phyloP scores from a whole-genome alignment of 2,329 filamentous ascomycete genomes.

The Lecanicillium sp. region DNA sequence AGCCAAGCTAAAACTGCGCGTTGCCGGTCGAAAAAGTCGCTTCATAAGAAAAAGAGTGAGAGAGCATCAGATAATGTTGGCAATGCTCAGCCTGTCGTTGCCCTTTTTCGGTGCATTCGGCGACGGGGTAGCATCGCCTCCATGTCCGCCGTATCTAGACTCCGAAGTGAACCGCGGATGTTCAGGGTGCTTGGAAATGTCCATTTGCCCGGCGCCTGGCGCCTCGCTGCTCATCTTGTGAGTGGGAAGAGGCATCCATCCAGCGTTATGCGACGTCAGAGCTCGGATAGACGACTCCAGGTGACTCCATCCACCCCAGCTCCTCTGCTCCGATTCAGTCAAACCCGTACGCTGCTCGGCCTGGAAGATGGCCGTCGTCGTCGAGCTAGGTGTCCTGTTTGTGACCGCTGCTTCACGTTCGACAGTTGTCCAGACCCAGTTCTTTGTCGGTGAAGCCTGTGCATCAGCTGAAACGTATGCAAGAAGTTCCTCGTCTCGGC shows the following conservation, averaged over 20 bases:
- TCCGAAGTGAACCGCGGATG: slow-evolving; percentile 6
- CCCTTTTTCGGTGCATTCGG: slow-evolving; percentile 20
- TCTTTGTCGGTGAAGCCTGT: slow-evolving; percentile 68
- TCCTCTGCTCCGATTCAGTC: slow-evolving; percentile 50
- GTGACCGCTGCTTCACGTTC: slow-evolving; percentile 49
- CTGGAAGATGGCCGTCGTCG: slow-evolving; percentile 36
- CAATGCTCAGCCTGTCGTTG: slow-evolving; percentile 35
- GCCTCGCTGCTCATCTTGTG: slow-evolving; percentile 32
- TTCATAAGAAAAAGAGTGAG: background rate
- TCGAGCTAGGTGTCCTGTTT: slow-evolving; percentile 16
- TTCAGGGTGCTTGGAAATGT: slow-evolving; percentile 18
- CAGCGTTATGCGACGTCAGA: slow-evolving; percentile 28
- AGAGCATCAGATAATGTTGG: slow-evolving; percentile 37
- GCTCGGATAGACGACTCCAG: slow-evolving; percentile 48
- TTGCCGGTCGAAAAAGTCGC: background rate
- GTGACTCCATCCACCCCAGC: slow-evolving; percentile 77
- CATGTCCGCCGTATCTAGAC: slow-evolving; percentile 21
- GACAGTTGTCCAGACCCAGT: slow-evolving; percentile 75
- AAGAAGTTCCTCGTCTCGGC: slow-evolving; percentile 77
- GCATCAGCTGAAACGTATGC: slow-evolving; percentile 82
- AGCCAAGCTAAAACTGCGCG: background rate
- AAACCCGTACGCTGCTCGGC: slow-evolving; percentile 46
- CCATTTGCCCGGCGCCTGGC: slow-evolving; percentile 21
- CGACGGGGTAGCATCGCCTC: slow-evolving; percentile 24
- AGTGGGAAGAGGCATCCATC: slow-evolving; percentile 27